Conservation (phyloP, 192 early-diverging fungal genomes). For the Gigaspora rosea region DNA sequence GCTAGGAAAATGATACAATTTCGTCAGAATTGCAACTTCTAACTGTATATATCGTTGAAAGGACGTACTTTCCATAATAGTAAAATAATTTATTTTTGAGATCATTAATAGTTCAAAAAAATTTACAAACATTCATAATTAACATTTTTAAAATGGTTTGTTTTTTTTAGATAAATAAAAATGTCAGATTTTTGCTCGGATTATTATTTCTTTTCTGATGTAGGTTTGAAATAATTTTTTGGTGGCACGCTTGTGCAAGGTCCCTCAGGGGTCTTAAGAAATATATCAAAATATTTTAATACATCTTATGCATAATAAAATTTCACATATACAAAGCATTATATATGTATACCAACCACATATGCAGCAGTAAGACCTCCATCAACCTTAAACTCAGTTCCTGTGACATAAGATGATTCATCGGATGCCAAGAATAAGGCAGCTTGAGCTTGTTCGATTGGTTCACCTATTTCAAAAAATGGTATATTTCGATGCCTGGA, state of each 20-base stretch:
- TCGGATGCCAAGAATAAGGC: slow-evolving; percentile 83
- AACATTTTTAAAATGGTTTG: too few species aligned
- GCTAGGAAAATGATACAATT: too few species aligned
- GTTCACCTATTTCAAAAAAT: slow-evolving; percentile 58
- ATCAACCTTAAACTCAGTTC: slow-evolving; percentile 83
- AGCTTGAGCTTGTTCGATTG: slow-evolving; percentile 83
- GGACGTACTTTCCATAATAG: too few species aligned
- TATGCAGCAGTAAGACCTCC: slow-evolving; percentile 78
- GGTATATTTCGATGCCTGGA: neutral
- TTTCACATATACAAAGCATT: too few species aligned
- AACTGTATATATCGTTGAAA: too few species aligned
- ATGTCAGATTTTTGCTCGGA: neutral
- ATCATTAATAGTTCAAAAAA: too few species aligned
- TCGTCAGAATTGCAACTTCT: too few species aligned
- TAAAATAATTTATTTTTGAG: too few species aligned
- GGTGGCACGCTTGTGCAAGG: neutral
- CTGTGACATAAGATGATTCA: slow-evolving; percentile 76
- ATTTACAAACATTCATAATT: too few species aligned
- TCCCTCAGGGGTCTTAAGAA: slow-evolving; percentile 46
- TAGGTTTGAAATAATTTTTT: slow-evolving; percentile 1
- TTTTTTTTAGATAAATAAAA: too few species aligned
- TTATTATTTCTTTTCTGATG: neutral
- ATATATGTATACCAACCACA: slow-evolving; percentile 46
- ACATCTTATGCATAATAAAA: neutral
- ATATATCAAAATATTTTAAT: neutral